Percentiles rank a stretch among this genome's conserved stretches.
Conservation (phyloP, 495 filamentous ascomycete species). For the Trichoderma asperelloides region DNA sequence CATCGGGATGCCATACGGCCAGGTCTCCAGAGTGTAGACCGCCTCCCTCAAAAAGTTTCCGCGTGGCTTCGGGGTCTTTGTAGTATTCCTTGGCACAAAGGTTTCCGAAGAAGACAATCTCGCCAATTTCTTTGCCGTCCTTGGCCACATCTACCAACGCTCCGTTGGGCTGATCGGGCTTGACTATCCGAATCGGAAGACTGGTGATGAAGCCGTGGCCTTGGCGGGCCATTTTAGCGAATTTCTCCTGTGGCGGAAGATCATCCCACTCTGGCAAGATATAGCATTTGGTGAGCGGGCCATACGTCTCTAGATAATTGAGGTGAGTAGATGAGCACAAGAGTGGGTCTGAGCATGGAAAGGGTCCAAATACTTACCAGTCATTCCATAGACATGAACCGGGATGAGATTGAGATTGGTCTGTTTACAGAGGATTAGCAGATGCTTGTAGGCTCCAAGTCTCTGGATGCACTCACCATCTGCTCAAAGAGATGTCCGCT, state of each 20-base stretch:
- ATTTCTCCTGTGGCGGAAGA: slow-evolving; percentile 63
- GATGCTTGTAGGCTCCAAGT: neutral
- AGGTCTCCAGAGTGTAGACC: slow-evolving; percentile 84
- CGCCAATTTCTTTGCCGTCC: slow-evolving; percentile 85
- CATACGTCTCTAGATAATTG: slow-evolving; percentile 67
- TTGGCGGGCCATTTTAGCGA: slow-evolving; percentile 80
- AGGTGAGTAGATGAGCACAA: neutral
- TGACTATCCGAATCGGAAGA: slow-evolving; percentile 74
- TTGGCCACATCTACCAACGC: slow-evolving; percentile 65
- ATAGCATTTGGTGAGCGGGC: slow-evolving; percentile 92
- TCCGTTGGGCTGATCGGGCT: slow-evolving; percentile 56
- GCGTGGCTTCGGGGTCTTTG: slow-evolving; percentile 79
- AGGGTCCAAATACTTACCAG: slow-evolving; percentile 20
- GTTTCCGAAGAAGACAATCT: slow-evolving; percentile 85
- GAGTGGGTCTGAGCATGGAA: neutral
- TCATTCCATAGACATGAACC: slow-evolving; percentile 91
- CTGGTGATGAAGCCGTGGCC: slow-evolving; percentile 82
- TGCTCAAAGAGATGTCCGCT: slow-evolving; percentile 82
- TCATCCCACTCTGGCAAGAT: slow-evolving; percentile 71
- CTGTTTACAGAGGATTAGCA: slow-evolving; percentile 10
- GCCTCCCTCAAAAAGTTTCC: slow-evolving; percentile 80
- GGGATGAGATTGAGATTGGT: slow-evolving; percentile 71
- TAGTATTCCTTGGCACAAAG: slow-evolving; percentile 90
- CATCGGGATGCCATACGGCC: slow-evolving; percentile 85
- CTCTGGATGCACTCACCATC: slow-evolving; percentile 49